Evolutionary conservation across 202 grass and related monocot species (phyloP).

Genomic region (Musa balbisiana): DNA sequence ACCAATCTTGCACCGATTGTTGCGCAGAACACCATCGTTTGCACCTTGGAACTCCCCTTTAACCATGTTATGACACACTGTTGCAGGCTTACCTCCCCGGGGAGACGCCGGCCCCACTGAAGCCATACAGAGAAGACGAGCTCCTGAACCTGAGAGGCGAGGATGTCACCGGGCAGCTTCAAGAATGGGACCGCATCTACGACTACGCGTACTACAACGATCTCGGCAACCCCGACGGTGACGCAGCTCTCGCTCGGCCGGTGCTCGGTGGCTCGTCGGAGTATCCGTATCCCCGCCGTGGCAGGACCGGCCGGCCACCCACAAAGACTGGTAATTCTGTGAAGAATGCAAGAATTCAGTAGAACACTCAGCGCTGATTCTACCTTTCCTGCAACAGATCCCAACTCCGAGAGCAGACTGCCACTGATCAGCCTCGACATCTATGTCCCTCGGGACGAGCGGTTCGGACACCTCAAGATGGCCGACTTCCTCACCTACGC

Average conservation of each 20-base stretch:
- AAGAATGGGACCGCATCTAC: constrained; percentile 67
- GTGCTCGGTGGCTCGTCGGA: constrained; percentile 54
- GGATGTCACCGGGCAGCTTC: constrained; percentile 25
- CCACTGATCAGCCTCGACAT: constrained; percentile 35
- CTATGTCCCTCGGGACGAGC: constrained; percentile 70
- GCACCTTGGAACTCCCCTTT: too few relatives aligned
- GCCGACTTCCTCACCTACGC: constrained; percentile 64
- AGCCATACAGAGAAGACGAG: constrained; percentile 53
- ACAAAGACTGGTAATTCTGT: constrained; percentile 31
- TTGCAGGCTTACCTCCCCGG: constrained; percentile 66
- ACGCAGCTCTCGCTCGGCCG: constrained; percentile 8
- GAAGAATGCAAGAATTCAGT: background rate
- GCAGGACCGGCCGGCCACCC: constrained; percentile 40
- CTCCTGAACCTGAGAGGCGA: constrained; percentile 54
- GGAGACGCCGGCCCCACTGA: constrained; percentile 55
- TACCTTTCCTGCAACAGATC: constrained; percentile 35
- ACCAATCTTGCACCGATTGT: too few relatives aligned
- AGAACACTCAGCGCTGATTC: constrained; percentile 5
- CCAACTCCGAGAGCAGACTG: constrained; percentile 57
- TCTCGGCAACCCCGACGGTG: constrained; percentile 51
- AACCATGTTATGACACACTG: too few relatives aligned
- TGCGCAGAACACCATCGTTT: too few relatives aligned
- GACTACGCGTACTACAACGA: constrained; percentile 78
- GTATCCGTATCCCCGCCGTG: constrained; percentile 73
- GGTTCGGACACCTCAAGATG: constrained; percentile 78